Base-by-base conservation (phyloP, 1,284 basidiomycete species). In the Naganishia albida region DNA sequence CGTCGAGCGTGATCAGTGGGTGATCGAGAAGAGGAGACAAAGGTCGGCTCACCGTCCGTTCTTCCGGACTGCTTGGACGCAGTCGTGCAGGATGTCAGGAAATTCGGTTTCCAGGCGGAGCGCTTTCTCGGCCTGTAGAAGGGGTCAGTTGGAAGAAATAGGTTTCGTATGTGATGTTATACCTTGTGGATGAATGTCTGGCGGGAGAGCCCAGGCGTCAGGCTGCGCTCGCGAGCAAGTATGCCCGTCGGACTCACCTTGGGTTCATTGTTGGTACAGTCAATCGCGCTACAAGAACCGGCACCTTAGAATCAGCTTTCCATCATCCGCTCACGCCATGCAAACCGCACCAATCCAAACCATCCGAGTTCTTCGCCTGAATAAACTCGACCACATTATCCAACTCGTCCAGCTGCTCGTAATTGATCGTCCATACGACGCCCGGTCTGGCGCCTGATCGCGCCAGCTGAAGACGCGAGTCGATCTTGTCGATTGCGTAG, bases 91-190 rank as follows among this genome's bases (percentile, higher is more conserved):
- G 10, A 83, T 88, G 75, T 91, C 88, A 1, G 85, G 81, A 0
- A 85, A 84, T 72, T 91, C 89, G 0, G 88, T 91, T 78, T 91
- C 88, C 30, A 90, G 82, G 82, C 87, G 85, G 43, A 89, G 77
- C 13, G 84, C 73, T 76, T 88, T 87, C 77, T 88, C 85, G 44
- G 86, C 80, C 72, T 56, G 23, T 6, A 30, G 26, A 48, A n/a
- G 16, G 20, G 25, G 46, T 7, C 12, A 48, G 20, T 23, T 7
- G 20, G 16, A 48, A 4, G 34, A 10, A 6, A 34, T 34, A 10
- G 34, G n/a, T n/a, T n/a, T n/a, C n/a, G n/a, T n/a, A n/a, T n/a
- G n/a, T n/a, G n/a, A n/a, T n/a, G n/a, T n/a, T n/a, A 34, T 34
- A 34, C 34, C 34, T 34, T 34, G 34, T 34, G 34, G 10, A 34